phyloP scores from a whole-genome alignment of 2,329 filamentous ascomycete genomes.

The Penicillium italicum region DNA sequence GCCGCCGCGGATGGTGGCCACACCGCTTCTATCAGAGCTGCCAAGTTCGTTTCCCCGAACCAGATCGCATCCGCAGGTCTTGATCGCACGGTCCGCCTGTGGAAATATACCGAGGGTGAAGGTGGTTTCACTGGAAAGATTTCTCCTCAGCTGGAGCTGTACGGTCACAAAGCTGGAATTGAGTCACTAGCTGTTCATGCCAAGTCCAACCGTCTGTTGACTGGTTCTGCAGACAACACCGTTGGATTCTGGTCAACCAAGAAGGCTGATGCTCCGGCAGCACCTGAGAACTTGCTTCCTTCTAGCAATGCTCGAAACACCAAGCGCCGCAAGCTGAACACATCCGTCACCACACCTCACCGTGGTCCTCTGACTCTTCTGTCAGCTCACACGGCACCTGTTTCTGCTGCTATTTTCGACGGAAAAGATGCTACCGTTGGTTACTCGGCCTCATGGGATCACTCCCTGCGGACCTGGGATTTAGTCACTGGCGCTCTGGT shows the following conservation, averaged over 20 bases:
- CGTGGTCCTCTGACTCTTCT: conserved; percentile 76
- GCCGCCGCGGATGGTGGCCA: conserved; percentile 67
- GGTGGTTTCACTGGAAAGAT: conserved; percentile 60
- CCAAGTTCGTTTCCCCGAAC: conserved; percentile 72
- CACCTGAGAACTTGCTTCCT: conserved; percentile 66
- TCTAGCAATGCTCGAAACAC: conserved; percentile 58
- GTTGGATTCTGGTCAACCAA: conserved; percentile 87
- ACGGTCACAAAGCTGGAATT: conserved; percentile 73
- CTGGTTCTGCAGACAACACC: conserved; percentile 76
- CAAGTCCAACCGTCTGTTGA: conserved; percentile 72
- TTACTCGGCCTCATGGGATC: conserved; percentile 88
- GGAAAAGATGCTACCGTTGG: conserved; percentile 79
- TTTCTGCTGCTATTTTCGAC: conserved; percentile 80
- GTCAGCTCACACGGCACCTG: conserved; percentile 66
- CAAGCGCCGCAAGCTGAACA: conserved; percentile 73
- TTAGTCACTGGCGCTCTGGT: conserved; percentile 75
- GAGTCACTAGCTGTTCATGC: conserved; percentile 72
- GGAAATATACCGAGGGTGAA: conserved; percentile 74
- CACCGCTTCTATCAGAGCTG: conserved; percentile 72
- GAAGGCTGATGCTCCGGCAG: conserved; percentile 70
- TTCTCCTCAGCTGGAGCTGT: conserved; percentile 73
- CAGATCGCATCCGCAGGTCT: conserved; percentile 79
- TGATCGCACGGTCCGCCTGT: conserved; percentile 81
- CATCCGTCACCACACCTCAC: conserved; percentile 59
- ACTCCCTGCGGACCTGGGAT: conserved; percentile 86